phyloP scores from a whole-genome alignment of 2,329 filamentous ascomycete species.

The Aspergillus spinulosporus region DNA sequence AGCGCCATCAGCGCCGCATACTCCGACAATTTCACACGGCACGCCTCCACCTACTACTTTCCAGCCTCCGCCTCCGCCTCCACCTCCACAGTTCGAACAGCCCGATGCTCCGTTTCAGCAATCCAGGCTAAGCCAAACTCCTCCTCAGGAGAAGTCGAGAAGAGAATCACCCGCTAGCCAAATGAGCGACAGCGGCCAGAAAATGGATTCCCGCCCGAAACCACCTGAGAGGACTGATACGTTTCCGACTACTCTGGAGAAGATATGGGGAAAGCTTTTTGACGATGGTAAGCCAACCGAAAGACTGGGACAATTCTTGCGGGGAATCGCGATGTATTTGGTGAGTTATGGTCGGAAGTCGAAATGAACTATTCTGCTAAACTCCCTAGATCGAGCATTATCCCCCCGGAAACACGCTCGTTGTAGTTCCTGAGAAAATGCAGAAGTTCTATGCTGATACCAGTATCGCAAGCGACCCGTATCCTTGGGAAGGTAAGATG shows the following conservation, averaged over 20 bases:
- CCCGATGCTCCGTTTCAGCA: conserved; percentile 25
- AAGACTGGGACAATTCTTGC: conserved; percentile 68
- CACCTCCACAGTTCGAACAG: conserved; percentile 23
- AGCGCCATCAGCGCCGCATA: conserved; percentile 24
- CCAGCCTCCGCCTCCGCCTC: conserved; percentile 16
- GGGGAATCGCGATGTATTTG: conserved; percentile 71
- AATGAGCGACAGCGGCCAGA: conserved; percentile 34
- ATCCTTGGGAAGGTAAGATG: conserved; percentile 65
- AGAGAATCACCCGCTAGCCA: conserved; percentile 39
- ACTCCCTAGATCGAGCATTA: conserved; percentile 65
- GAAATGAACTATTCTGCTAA: conserved; percentile 16
- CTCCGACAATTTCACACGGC: conserved; percentile 19
- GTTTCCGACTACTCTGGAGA: conserved; percentile 60
- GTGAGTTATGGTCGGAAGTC: conserved; percentile 47
- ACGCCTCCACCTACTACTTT: conserved; percentile 25
- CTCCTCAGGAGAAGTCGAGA: conserved; percentile 32
- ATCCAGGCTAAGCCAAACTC: conserved; percentile 24
- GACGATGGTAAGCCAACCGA: conserved; percentile 66
- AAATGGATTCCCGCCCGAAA: conserved; percentile 36
- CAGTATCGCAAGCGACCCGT: conserved; percentile 62
- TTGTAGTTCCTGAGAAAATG: conserved; percentile 75
- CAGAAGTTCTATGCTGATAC: conserved; percentile 70
- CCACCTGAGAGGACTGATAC: conserved; percentile 42
- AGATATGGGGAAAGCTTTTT: conserved; percentile 76
- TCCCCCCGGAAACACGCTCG: conserved; percentile 65